Conservation (phyloP, 192 early-diverging fungal species). For the Backusella psychrophila region DNA sequence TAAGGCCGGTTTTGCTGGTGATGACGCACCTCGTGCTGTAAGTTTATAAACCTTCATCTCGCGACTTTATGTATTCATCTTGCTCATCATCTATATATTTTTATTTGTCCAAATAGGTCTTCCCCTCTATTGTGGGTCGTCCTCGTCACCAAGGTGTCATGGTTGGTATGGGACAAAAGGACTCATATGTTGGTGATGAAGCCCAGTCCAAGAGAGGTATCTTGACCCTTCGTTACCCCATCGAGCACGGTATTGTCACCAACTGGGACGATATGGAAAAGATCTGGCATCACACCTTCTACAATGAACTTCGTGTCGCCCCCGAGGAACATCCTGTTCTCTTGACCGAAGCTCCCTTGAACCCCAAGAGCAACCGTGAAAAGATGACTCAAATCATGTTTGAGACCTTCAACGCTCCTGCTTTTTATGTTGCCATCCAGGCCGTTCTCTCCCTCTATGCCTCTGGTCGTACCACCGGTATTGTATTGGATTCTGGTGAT, state of each 20-base stretch:
- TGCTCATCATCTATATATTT: background rate
- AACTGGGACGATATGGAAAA: constrained; percentile 96
- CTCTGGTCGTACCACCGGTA: constrained; percentile 97
- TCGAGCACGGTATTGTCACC: constrained; percentile 91
- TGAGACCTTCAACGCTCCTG: constrained; percentile 96
- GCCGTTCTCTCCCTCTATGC: constrained; percentile 96
- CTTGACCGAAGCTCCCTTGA: constrained; percentile 95
- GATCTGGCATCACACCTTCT: constrained; percentile 98
- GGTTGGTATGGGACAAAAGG: constrained; percentile 92
- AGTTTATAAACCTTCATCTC: constrained; percentile 6
- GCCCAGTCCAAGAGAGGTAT: constrained; percentile 90
- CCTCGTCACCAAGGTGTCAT: constrained; percentile 87
- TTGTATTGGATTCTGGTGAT: constrained; percentile 97
- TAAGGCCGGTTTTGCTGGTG: constrained; percentile 92
- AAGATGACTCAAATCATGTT: constrained; percentile 99
- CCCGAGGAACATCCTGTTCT: constrained; percentile 99
- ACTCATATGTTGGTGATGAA: constrained; percentile 89
- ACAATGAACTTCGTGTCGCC: constrained; percentile 97
- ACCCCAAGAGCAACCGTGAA: constrained; percentile 98
- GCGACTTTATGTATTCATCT: background rate
- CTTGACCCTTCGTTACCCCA: constrained; percentile 83
- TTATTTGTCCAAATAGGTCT: constrained; percentile 38
- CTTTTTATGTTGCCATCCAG: constrained; percentile 97
- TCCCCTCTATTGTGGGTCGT: constrained; percentile 84
- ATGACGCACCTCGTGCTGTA: constrained; percentile 88